A percentile compares a stretch with the other conserved stretches of the same genome.
Evolutionary conservation across 345 rosid genomes (phyloP).

Genomic region (Luvunga scandens): DNA sequence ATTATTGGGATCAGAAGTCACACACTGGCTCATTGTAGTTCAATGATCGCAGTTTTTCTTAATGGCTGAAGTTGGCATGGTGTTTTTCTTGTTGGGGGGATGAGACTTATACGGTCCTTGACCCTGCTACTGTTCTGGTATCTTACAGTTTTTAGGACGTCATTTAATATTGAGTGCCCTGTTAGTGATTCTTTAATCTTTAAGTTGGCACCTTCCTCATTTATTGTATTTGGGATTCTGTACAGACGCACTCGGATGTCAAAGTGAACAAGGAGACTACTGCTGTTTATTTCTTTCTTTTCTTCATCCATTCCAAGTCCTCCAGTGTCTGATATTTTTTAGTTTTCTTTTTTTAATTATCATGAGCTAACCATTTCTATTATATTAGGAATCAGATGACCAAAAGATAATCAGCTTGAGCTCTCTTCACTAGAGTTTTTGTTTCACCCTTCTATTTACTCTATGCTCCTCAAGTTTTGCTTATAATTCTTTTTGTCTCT

Average conservation of each 20-base stretch:
- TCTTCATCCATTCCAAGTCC: background rate
- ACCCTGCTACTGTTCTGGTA: constrained; percentile 7
- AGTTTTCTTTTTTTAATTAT: constrained; percentile 20
- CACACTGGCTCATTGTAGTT: constrained; percentile 9
- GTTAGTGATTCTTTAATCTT: constrained; percentile 17
- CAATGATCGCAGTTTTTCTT: constrained; percentile 7
- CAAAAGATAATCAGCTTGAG: constrained; percentile 79
- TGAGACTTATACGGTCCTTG: constrained; percentile 6
- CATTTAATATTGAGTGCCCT: constrained; percentile 16
- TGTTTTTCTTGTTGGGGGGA: constrained; percentile 15
- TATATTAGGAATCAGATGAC: constrained; percentile 53
- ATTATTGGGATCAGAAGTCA: constrained; percentile 4
- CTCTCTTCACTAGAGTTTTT: constrained; percentile 62
- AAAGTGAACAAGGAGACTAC: constrained; percentile 17
- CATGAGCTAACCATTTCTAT: constrained; percentile 54
- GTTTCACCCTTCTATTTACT: constrained; percentile 58
- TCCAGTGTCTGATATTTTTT: constrained; percentile 15
- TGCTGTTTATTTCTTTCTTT: constrained; percentile 2
- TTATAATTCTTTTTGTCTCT: constrained; percentile 10
- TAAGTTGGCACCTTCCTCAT: constrained; percentile 12
- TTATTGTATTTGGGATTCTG: constrained; percentile 18
- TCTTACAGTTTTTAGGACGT: constrained; percentile 14
- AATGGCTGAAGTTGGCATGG: constrained; percentile 15
- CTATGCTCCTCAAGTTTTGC: constrained; percentile 54
- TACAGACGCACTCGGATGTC: constrained; percentile 12